Evolutionary conservation across 2,329 filamentous ascomycete genomes (phyloP).

Genomic region (Colletotrichum liriopes): DNA sequence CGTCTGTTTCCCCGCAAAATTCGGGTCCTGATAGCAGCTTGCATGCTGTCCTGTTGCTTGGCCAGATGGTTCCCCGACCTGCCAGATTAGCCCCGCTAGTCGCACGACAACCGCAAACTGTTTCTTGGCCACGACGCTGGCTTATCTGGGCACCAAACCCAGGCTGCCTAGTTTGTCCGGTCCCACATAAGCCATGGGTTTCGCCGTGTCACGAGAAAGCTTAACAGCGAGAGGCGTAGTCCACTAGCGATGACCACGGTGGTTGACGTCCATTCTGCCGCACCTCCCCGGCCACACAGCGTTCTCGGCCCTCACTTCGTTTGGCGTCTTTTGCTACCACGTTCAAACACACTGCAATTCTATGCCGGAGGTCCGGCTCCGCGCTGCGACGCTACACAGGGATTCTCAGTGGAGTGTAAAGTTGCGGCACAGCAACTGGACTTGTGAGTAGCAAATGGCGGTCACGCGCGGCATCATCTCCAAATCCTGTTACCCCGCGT

Average conservation of each 20-base stretch:
- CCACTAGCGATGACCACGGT: constrained; percentile 7
- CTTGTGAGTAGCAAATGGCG: constrained; percentile 14
- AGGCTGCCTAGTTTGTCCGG: constrained; percentile 5
- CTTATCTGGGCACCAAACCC: constrained; percentile 23
- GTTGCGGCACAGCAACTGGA: constrained; percentile 1
- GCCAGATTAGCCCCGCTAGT: constrained; percentile 42
- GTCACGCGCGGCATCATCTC: constrained; percentile 22
- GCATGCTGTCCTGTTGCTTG: constrained; percentile 15
- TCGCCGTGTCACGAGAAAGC: constrained; percentile 39
- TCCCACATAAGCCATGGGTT: constrained; percentile 29
- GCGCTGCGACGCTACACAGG: constrained; percentile 24
- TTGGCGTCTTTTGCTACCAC: background rate
- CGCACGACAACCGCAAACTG: constrained; percentile 38
- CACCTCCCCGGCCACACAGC: background rate
- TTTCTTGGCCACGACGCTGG: constrained; percentile 36
- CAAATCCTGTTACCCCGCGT: constrained; percentile 25
- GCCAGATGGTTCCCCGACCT: constrained; percentile 23
- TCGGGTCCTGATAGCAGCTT: constrained; percentile 27
- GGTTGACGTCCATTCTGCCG: background rate
- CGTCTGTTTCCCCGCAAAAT: constrained; percentile 38
- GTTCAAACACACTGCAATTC: constrained; percentile 4
- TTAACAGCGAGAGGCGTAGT: constrained; percentile 18
- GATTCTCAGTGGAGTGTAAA: constrained; percentile 5
- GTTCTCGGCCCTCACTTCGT: background rate
- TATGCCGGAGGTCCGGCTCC: constrained; percentile 30